Evolutionary conservation across 805 yeast species (phyloP).

Genomic region (Hanseniaspora singularis): DNA sequence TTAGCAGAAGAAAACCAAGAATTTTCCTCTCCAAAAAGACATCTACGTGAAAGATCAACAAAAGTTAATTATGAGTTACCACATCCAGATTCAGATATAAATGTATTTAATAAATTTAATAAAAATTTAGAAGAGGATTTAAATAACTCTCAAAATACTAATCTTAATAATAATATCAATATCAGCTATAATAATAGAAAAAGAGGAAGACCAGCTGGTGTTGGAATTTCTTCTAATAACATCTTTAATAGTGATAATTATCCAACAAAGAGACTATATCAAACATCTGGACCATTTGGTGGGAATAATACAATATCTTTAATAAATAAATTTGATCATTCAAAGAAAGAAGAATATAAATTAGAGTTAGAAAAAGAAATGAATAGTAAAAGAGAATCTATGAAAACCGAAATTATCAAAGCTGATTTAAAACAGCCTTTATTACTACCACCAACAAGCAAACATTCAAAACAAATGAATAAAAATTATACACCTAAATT

Average conservation of each 20-base stretch:
- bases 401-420: constrained; percentile 9
- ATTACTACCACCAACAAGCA: constrained; percentile 4
- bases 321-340: constrained; percentile 33
- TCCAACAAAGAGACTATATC: constrained; percentile 61
- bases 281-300: constrained; percentile 96
- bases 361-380: constrained; percentile 7
- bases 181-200: constrained; percentile 30
- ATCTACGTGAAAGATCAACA: constrained; percentile 54
- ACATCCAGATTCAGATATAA: constrained; percentile 46
- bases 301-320: constrained; percentile 78
- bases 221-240: too few species aligned
- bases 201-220: constrained; percentile 31
- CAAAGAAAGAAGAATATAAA: constrained; percentile 34
- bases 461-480: neutral
- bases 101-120: constrained; percentile 12
- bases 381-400: constrained; percentile 10
- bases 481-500: constrained; percentile 11
- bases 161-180: constrained; percentile 19
- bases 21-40: constrained; percentile 32
- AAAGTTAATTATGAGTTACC: constrained; percentile 71
- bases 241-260: neutral
- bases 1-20: constrained; percentile 19
- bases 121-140: constrained; percentile 25
- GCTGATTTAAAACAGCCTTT: constrained; percentile 13
- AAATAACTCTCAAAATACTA: constrained; percentile 20